A percentile compares a stretch with the other conserved stretches of the same genome.
phyloP scores from a whole-genome alignment of 1,284 basidiomycete genomes.

The Kalmanozyma brasiliensis region DNA sequence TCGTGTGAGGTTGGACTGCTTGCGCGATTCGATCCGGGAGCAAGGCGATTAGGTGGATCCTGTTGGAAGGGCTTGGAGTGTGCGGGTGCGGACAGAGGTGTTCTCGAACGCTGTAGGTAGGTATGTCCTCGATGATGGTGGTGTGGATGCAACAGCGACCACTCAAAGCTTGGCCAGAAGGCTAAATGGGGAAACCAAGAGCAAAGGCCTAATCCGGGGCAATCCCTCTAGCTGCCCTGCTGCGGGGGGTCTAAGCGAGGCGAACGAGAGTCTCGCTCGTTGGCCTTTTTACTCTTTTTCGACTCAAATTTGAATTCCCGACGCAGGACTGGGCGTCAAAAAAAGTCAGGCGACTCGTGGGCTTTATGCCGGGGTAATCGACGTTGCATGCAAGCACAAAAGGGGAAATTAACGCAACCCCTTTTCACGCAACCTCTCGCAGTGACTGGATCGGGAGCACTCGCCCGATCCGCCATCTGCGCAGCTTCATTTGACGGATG shows the following conservation, averaged over 20 bases:
- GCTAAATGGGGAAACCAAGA: conserved; percentile 6
- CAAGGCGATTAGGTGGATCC: too few species aligned
- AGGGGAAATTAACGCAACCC: conserved; percentile 4
- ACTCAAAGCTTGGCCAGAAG: neutral
- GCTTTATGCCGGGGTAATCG: conserved; percentile 20
- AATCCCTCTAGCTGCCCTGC: conserved; percentile 7
- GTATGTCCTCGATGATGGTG: neutral
- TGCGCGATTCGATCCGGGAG: neutral
- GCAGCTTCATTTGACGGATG: conserved; percentile 7
- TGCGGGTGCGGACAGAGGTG: too few species aligned
- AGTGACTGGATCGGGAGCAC: neutral
- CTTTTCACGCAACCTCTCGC: conserved; percentile 9
- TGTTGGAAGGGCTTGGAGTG: too few species aligned
- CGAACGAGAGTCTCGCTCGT: too few species aligned
- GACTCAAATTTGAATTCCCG: conserved; percentile 12
- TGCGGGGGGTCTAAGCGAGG: conserved; percentile 5
- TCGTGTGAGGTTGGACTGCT: neutral
- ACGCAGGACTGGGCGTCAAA: neutral
- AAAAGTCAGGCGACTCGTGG: too few species aligned
- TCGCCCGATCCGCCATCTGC: conserved; percentile 2
- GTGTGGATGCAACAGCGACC: too few species aligned
- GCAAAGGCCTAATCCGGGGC: conserved; percentile 14
- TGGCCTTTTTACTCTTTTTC: too few species aligned
- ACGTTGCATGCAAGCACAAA: conserved; percentile 4
- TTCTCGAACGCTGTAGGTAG: too few species aligned